Evolutionary conservation across 1,284 basidiomycete genomes (phyloP), one percentile per base, ranked within the genome.

Genomic region (Thecaphora frezii): DNA sequence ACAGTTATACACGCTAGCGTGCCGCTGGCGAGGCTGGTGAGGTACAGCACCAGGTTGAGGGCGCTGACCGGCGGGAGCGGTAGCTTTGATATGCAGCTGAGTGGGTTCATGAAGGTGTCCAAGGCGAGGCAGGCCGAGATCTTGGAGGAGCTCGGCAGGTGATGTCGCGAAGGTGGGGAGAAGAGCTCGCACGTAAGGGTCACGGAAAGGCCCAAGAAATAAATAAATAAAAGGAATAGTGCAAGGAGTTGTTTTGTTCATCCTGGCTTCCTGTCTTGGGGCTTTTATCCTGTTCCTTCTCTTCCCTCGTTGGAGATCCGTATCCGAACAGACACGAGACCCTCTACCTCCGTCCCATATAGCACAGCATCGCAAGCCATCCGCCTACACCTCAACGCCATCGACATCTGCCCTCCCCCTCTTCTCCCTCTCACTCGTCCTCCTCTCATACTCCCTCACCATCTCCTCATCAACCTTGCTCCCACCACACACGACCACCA

Each of bases 51-150:
- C 47, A 83, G 89, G 24, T 78, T 93, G 46, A 85, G 91, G 18
- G 87, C 91, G 0, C 79, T 93, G 22, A 89, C 89, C 0, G 90
- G 88, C 41, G 90, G 90, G 1, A 86, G 89, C 72, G 91, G 89
- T 5, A 80, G 83, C 21, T 91, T 91, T 69, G 89, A 90, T 72
- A 89, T 90, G 87, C 80, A 81, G 36, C 85, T 85, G 52, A 86
- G 86, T 19, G 90, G 90, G 5, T 93, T 91, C 79, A 84, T 82
- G 81, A 85, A 57, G 60, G 73, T 73, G 1, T 44, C 56, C 4
- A 43, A 47, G 9, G 53, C 57, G 24, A 59, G 74, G 16, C 66
- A 77, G 58, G 43, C 21, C 10, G 67, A 72, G 42, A 70, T 77
- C 44, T 40, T 77, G 24, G 40, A 51, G 9, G 66, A 70, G 44